Percentiles rank a stretch among this genome's conserved stretches.
These are phyloP conservation scores for Beauveria pseudobassiana DNA, from an alignment of 2,329 filamentous ascomycete species.

Conservation along the genomic window DNA sequence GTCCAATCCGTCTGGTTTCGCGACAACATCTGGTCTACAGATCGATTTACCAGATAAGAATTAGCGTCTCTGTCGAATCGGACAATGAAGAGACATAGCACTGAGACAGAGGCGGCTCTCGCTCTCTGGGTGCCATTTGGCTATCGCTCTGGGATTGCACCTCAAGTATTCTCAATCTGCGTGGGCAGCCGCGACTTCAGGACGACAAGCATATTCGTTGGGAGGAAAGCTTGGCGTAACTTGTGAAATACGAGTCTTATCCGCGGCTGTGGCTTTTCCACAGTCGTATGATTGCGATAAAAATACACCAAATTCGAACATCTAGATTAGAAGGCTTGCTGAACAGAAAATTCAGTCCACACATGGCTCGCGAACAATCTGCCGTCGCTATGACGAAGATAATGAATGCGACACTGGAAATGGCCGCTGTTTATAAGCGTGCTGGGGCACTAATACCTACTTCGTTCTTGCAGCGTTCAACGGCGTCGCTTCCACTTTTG, in stretches of 20 bases:
- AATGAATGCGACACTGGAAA: background rate
- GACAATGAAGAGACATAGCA: background rate
- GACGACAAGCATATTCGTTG: background rate
- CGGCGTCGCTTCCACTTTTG: background rate
- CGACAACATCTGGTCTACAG: background rate
- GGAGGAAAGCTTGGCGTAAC: background rate
- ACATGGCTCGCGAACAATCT: too few relatives aligned
- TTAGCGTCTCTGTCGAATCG: background rate
- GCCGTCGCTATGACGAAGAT: too few relatives aligned
- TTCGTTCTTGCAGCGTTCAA: background rate
- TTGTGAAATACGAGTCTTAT: background rate
- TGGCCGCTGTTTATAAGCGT: too few relatives aligned
- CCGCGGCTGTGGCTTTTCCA: background rate
- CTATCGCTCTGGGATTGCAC: background rate
- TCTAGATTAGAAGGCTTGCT: too few relatives aligned
- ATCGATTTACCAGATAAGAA: too few relatives aligned
- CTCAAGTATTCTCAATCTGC: background rate
- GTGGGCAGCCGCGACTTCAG: background rate
- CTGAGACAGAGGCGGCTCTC: background rate
- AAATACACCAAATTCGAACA: too few relatives aligned
- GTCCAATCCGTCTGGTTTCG: background rate
- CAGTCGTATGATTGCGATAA: background rate
- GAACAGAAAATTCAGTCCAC: too few relatives aligned
- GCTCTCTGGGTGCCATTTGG: background rate
- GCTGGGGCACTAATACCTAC: too few relatives aligned